Conservation (phyloP, 768 basidiomycete species). For the Hebeloma cylindrosporum region DNA sequence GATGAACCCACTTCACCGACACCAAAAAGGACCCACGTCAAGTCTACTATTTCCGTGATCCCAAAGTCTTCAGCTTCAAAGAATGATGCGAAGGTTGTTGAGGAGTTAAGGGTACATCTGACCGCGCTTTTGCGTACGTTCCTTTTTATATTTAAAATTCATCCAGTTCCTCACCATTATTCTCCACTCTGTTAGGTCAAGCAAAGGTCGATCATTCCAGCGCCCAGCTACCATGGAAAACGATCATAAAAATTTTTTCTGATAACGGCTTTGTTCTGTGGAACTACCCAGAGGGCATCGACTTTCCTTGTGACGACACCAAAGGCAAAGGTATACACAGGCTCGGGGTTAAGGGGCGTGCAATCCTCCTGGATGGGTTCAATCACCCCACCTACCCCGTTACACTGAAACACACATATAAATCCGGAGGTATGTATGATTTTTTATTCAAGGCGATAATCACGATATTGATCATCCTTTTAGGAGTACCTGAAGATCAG, state of each 20-base stretch:
- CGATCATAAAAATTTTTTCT: not conserved
- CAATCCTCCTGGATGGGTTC: not conserved
- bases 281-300: not conserved
- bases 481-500: constrained; percentile 1
- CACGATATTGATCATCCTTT: not conserved
- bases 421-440: not conserved
- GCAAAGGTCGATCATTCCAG: too few species aligned
- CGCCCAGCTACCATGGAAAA: constrained; percentile 3
- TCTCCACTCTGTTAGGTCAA: too few species aligned
- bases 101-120: too few species aligned
- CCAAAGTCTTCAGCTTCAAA: too few species aligned
- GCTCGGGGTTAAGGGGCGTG: not conserved
- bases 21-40: too few species aligned
- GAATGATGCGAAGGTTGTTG: too few species aligned
- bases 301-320: not conserved
- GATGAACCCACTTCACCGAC: too few species aligned
- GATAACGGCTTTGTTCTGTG: not conserved
- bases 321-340: not conserved
- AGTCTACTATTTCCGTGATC: too few species aligned
- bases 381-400: not conserved
- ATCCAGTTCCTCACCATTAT: too few species aligned
- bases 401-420: not conserved
- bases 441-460: too few species aligned
- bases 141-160: too few species aligned
- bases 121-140: too few species aligned